Evolutionary conservation across 2,329 filamentous ascomycete species (phyloP), one percentile per base, ranked within the genome.

Genomic region (Diaporthe capsici): DNA sequence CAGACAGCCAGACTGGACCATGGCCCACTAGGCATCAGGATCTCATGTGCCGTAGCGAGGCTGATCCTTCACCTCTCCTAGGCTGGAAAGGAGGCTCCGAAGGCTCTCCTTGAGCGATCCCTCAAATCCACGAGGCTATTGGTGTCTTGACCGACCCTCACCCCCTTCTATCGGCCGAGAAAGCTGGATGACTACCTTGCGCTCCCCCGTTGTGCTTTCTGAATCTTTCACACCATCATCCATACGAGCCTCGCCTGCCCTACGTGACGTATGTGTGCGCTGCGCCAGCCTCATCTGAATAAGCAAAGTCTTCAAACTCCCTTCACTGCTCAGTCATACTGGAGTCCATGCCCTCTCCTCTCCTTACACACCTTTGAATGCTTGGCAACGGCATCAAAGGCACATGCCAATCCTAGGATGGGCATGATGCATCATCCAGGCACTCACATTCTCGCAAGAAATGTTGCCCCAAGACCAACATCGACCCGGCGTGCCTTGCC

Each of bases 401-500:
- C 53, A 73, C 58, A 76, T 65, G 31, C 57, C 53, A 57, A 49
- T 44, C 68, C 68, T 34, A 63, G 57, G 68, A 72, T 75, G 75
- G 72, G 68, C 75, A 76, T 73, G 58, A 76, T 76, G 75, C 75
- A 76, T 70, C 75, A 75, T 65, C 53, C 72, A 53, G 49, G 75
- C 72, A 75, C 75, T 71, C 65, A 75, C 51, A 63, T 76, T 70
- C 72, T 75, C 72, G 61, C 75, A 58, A 75, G 58, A 51, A 53
- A 15, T 31, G 49, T 72, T 31, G 44, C 68, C 44, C 60, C 75
- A 4, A 51, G 72, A 42, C 67, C 60, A 49, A 31, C 44, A 34
- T 31, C 75, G 28, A 55, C 44, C 28, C 61, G 42, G 34, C 51
- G 73, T 37, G 79, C 84, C 28, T 84, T 96, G 65, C 96, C 96